Evolutionary conservation across 345 rosid species (phyloP).

Genomic region (Melaleuca quinquenervia): DNA sequence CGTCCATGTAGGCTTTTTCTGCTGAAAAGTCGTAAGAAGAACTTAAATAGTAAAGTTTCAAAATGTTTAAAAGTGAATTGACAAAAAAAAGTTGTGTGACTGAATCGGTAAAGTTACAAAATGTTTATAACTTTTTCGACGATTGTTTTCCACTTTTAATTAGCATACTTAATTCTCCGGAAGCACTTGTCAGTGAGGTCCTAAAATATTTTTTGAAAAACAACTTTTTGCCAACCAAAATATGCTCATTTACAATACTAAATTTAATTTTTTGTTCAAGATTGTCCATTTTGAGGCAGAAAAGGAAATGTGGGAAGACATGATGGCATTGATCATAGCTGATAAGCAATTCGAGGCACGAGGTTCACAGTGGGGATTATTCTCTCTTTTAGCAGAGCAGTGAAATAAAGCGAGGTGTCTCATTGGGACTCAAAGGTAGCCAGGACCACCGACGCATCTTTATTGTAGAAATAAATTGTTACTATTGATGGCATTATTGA

Average conservation of each 20-base stretch:
- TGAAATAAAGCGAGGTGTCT: neutral
- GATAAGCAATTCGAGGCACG: neutral
- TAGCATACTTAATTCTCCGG: neutral
- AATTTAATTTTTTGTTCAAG: neutral
- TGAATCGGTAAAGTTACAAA: no score
- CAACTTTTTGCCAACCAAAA: neutral
- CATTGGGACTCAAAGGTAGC: neutral
- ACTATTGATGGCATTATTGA: neutral
- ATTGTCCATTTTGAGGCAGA: neutral
- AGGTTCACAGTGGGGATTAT: neutral
- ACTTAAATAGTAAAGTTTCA: no score
- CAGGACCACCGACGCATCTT: neutral
- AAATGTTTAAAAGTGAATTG: no score
- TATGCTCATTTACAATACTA: neutral
- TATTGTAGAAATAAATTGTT: neutral
- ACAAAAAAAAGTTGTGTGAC: no score
- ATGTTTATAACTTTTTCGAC: no score
- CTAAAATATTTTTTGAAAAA: neutral
- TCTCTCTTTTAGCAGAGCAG: neutral
- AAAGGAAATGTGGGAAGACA: neutral
- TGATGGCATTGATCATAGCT: neutral
- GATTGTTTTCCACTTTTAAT: neutral
- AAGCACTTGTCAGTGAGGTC: neutral
- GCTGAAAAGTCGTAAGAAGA: no score
- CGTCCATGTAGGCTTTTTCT: no score